phyloP scores from a whole-genome alignment of 345 rosid species.

The Tarenaya hassleriana region DNA sequence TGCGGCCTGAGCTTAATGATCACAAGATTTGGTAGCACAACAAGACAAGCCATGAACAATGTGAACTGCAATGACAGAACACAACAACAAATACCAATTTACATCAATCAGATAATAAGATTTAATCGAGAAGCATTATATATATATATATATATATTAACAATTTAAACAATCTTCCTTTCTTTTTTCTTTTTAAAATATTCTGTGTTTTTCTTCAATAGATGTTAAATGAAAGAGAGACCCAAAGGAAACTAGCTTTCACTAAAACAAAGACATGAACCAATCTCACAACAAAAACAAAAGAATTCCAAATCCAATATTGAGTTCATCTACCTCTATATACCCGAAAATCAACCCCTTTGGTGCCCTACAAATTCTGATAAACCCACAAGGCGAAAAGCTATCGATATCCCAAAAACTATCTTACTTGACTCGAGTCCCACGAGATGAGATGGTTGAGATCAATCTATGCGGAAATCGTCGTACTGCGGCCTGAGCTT shows the following conservation, averaged over 20 bases:
- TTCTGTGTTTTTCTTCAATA: no score
- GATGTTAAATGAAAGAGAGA: no score
- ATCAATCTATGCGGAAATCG: constrained; percentile 65
- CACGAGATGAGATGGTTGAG: background rate
- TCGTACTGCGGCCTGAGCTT: constrained; percentile 61
- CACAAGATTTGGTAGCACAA: constrained; percentile 66
- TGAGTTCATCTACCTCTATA: no score
- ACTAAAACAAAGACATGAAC: no score
- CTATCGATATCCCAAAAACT: constrained; percentile 5
- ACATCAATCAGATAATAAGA: background rate
- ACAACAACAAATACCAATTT: background rate
- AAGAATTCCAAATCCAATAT: no score
- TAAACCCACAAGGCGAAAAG: background rate
- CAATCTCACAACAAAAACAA: no score
- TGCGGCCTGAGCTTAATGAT: constrained; percentile 61
- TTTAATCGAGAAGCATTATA: background rate
- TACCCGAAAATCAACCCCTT: no score
- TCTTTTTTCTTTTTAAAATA: no score
- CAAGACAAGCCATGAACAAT: constrained; percentile 86
- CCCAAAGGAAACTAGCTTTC: no score
- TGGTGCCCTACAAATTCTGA: constrained; percentile 6
- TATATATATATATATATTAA: no score
- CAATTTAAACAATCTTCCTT: no score
- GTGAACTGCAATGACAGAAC: constrained; percentile 68
- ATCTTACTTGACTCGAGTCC: constrained; percentile 14